A percentile compares a stretch with the other conserved stretches of the same genome.
Evolutionary conservation across 805 yeast species (phyloP).

Genomic region (Zygosaccharomyces siamensis): DNA sequence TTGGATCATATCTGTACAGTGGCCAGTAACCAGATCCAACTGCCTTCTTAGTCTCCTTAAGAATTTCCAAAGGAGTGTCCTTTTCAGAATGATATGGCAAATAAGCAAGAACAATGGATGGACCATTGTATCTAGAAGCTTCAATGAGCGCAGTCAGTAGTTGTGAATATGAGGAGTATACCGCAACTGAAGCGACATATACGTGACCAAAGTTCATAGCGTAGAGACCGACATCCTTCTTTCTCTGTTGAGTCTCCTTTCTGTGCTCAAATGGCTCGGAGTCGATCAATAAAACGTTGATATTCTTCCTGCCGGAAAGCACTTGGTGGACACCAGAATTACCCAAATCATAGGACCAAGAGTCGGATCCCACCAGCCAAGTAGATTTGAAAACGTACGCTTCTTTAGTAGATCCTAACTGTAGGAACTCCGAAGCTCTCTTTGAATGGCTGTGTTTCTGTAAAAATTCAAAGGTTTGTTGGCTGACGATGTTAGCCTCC

Average conservation of each 20-base stretch:
- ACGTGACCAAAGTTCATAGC: conserved; percentile 90
- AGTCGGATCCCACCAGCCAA: conserved; percentile 92
- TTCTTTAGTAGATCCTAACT: conserved; percentile 36
- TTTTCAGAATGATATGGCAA: conserved; percentile 67
- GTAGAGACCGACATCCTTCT: conserved; percentile 87
- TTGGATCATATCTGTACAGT: conserved; percentile 78
- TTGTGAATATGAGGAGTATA: conserved; percentile 91
- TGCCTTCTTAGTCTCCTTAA: conserved; percentile 82
- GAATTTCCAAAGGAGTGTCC: conserved; percentile 64
- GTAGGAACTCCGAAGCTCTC: conserved; percentile 43
- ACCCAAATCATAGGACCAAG: conserved; percentile 93
- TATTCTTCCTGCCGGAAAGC: conserved; percentile 64
- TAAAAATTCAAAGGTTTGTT: conserved; percentile 38
- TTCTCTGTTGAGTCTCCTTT: conserved; percentile 38
- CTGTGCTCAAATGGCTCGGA: conserved; percentile 60
- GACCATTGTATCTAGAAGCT: conserved; percentile 86
- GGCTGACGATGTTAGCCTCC: conserved; percentile 32
- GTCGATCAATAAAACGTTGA: conserved; percentile 83
- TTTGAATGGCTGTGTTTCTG: conserved; percentile 38
- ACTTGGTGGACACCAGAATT: conserved; percentile 86
- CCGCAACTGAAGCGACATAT: conserved; percentile 91
- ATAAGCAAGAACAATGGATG: conserved; percentile 86
- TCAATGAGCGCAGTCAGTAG: conserved; percentile 82
- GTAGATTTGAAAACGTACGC: conserved; percentile 47
- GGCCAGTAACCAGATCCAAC: conserved; percentile 98